Conservation (phyloP, 2,329 filamentous ascomycete species). For the Ceratocystis ficicola region DNA sequence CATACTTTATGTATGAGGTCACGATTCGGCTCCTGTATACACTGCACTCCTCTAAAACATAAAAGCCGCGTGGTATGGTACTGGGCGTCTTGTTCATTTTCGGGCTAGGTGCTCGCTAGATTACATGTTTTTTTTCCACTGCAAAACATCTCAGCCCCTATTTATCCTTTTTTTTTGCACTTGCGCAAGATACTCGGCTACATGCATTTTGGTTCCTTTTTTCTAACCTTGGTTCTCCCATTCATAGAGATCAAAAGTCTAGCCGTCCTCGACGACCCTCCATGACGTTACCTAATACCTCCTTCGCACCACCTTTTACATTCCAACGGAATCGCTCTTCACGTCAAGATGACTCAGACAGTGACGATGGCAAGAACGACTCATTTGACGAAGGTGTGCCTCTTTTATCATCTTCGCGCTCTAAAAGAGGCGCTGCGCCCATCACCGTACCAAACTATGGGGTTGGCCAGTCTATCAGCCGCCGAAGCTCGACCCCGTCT, state of each 20-base stretch:
- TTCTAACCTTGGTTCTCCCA: constrained; percentile 5
- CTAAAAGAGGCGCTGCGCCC: constrained; percentile 26
- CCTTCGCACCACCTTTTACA: constrained; percentile 26
- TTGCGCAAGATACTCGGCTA: neutral
- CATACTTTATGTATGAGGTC: constrained; percentile 3
- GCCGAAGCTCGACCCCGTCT: constrained; percentile 40
- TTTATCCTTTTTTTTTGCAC: constrained; percentile 32
- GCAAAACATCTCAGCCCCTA: neutral
- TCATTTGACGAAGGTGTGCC: constrained; percentile 42
- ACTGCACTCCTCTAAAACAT: constrained; percentile 1
- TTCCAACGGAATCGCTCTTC: constrained; percentile 25
- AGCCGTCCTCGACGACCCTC: constrained; percentile 54
- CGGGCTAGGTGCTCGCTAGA: neutral
- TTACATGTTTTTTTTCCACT: neutral
- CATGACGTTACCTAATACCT: constrained; percentile 27
- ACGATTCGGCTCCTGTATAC: neutral
- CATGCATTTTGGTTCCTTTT: neutral
- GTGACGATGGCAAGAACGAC: constrained; percentile 40
- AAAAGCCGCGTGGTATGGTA: constrained; percentile 1
- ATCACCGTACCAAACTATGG: constrained; percentile 33
- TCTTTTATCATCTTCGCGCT: constrained; percentile 36
- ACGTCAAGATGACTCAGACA: constrained; percentile 26
- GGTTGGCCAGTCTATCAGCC: constrained; percentile 32
- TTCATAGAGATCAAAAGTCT: constrained; percentile 43
- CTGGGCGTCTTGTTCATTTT: neutral